Evolutionary conservation across 2,329 filamentous ascomycete species (phyloP), one percentile per base, ranked within the genome.

Genomic region (Colletotrichum sp.): DNA sequence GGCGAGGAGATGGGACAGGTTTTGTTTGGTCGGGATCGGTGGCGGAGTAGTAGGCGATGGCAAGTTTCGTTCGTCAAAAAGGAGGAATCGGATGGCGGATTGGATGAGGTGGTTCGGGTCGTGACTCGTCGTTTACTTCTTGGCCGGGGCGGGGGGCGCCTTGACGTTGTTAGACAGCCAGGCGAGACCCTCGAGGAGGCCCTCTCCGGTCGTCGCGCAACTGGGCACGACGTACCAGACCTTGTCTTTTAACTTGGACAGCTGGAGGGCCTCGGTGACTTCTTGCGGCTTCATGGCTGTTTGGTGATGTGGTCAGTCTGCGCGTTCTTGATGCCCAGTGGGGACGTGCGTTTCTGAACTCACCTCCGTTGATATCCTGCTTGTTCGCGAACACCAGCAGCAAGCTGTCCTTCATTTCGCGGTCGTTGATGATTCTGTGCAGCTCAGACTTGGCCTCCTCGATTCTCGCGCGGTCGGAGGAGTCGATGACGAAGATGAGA

Each of bases 371-470:
- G 81, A 99, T 89, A 92, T 99, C 97, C 88, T 99, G 97, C 92
- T 99, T 99, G 90, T 99, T 99, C 83, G 97, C 97, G 86, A 99
- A 99, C 57, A 99, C 96, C 77, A 99, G 88, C 81, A 99, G 89
- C 81, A 99, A 90, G 77, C 96, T 96, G 84, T 99, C 96, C 88
- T 97, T 96, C 93, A 99, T 96, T 90, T 99, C 97, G 79, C 96
- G 93, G 85, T 99, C 97, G 86, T 98, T 97, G 88, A 99, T 95
- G 87, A 99, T 99, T 83, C 96, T 95, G 88, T 98, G 96, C 79
- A 99, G 90, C 86, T 99, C 97, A 85, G 95, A 95, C 81, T 94
- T 92, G 72, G 97, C 97, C 88, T 99, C 97, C 73, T 97, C 95
- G 86, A 99, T 95, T 84, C 97, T 94, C 81, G 92, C 93, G 79